These are phyloP conservation scores for Psilocybe sp. DNA, from an alignment of 768 basidiomycete genomes.

Conservation along the genomic window DNA sequence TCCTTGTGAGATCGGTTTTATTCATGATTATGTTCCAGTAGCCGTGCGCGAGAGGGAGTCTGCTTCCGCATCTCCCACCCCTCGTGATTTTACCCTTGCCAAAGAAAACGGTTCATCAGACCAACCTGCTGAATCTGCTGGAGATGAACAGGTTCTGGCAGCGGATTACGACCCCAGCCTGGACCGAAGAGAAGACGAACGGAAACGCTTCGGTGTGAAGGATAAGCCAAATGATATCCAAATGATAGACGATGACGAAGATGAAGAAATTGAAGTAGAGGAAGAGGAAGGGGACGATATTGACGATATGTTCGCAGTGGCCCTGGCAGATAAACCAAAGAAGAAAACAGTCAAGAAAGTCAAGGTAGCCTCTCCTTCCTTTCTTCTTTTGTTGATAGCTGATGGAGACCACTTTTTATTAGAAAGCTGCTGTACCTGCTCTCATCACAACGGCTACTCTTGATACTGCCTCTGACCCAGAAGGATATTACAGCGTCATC, in stretches of 20 bases:
- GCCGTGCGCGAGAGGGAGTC: constrained; percentile 41
- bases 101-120: constrained; percentile 59
- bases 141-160: constrained; percentile 75
- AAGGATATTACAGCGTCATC: constrained; percentile 94
- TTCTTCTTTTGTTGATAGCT: not conserved
- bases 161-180: constrained; percentile 84
- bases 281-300: constrained; percentile 83
- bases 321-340: constrained; percentile 42
- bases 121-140: constrained; percentile 41
- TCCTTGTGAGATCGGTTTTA: constrained; percentile 1
- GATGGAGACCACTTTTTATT: not conserved
- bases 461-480: constrained; percentile 89
- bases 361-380: constrained; percentile 34
- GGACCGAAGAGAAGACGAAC: constrained; percentile 84
- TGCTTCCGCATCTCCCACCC: constrained; percentile 55
- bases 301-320: constrained; percentile 93
- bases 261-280: constrained; percentile 55
- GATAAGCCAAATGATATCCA: constrained; percentile 37
- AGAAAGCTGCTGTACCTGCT: constrained; percentile 56
- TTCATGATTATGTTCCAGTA: constrained; percentile 23
- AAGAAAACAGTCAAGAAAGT: constrained; percentile 56
- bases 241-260: constrained; percentile 49
- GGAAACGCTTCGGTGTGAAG: constrained; percentile 53
- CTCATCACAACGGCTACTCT: constrained; percentile 67
- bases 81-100: constrained; percentile 61